These are phyloP conservation scores for Nepenthes alata DNA, from an alignment of 179 eudicot genomes.

Conservation along the genomic window DNA sequence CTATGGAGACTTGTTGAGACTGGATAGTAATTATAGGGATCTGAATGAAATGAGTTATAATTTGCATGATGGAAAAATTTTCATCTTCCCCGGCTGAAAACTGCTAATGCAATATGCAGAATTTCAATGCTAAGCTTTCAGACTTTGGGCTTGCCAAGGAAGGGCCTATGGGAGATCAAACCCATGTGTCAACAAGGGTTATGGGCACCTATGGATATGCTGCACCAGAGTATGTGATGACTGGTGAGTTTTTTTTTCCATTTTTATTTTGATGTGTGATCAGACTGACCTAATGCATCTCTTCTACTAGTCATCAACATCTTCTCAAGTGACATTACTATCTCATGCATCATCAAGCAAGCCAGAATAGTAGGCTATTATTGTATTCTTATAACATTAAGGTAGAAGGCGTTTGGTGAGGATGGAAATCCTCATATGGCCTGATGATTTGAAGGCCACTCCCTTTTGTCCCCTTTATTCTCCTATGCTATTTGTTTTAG, in stretches of 20 bases:
- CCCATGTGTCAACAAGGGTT: conserved; percentile 94
- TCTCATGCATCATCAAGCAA: neutral
- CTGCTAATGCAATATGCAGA: conserved; percentile 28
- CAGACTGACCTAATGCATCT: neutral
- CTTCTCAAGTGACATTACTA: neutral
- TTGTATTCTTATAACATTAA: too few species aligned
- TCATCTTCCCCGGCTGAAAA: neutral
- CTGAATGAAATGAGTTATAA: too few species aligned
- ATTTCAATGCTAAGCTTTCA: conserved; percentile 89
- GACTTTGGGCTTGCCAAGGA: conserved; percentile 97
- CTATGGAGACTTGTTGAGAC: too few species aligned
- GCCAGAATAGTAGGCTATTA: too few species aligned
- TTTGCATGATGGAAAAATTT: too few species aligned
- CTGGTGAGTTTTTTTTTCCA: conserved; percentile 39
- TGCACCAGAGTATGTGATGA: conserved; percentile 96
- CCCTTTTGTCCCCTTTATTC: too few species aligned
- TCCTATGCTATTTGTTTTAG: too few species aligned
- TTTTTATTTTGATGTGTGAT: neutral
- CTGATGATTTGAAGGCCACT: too few species aligned
- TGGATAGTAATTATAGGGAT: too few species aligned
- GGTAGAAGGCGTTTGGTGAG: too few species aligned
- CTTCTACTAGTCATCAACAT: neutral
- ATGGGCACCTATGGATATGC: conserved; percentile 98
- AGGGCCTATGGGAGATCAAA: conserved; percentile 92
- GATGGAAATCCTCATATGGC: too few species aligned